Base-by-base conservation (phyloP, 2,329 filamentous ascomycete species). In the Gnomoniopsis smithogilvyi region DNA sequence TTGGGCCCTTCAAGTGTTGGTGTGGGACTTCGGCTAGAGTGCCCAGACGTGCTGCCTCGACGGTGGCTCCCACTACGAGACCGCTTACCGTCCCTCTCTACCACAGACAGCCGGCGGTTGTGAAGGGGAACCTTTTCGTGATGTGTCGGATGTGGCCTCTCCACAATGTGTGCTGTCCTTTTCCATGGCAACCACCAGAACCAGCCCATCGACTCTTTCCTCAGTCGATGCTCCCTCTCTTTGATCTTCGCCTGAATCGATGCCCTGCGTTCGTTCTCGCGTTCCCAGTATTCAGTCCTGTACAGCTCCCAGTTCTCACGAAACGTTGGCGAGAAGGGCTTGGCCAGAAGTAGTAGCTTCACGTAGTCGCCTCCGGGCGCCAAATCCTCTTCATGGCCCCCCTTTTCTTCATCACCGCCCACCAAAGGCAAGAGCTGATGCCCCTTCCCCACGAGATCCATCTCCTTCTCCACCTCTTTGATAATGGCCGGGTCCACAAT, bases 261-360 rank as follows among this genome's bases (percentile, higher is more conserved):
- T 2, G 88, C 84, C 14, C 95, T 86, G 2, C 94, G 87, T 72
- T 96, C 92, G 69, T 99, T 99, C 73, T 99, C 95, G 62, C 88
- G 88, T 67, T 97, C 94, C 95, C 95, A 99, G 74, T 97, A 99
- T 62, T 97, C 93, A 36, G 89, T 87, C 55, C 95, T 84, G 74
- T 96, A 99, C 17, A 94, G 81, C 69, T 99, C 95, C 95, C 95
- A 99, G 64, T 96, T 96, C 72, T 98, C 93, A 21, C 95, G 84
- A 69, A 99, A 99, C 50, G 91, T 92, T 0, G 95, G 89, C 6
- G 91, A 96, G 69, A 99, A 99, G 0, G 93, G 92, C 71, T 99
- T 99, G 1, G 95, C 92, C 12, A 97, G 83, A 8, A 99, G 80
- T 19, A 98, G 79, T 1, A 99, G 82, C 73, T 96, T 95, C 66